Percentiles rank a stretch among this genome's conserved stretches.
phyloP scores from a whole-genome alignment of 2,329 filamentous ascomycete species.

The Camillea tinctor region DNA sequence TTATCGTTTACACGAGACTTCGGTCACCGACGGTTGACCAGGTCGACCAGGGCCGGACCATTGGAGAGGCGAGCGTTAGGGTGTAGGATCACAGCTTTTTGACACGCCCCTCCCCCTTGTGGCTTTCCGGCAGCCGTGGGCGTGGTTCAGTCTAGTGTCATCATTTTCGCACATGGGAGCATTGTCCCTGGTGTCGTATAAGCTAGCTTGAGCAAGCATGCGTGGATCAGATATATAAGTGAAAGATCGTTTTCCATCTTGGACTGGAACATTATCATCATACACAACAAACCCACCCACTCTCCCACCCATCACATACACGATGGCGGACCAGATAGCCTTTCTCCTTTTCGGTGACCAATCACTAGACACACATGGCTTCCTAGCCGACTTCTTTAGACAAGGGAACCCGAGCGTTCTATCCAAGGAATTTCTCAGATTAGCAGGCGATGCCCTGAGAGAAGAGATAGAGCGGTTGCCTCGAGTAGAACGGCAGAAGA shows the following conservation, averaged over 20 bases:
- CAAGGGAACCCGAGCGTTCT: constrained; percentile 48
- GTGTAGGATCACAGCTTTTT: constrained; percentile 20
- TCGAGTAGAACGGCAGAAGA: constrained; percentile 52
- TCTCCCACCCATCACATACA: constrained; percentile 25
- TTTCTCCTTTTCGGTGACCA: constrained; percentile 71
- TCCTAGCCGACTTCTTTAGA: constrained; percentile 55
- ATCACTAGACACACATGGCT: constrained; percentile 64
- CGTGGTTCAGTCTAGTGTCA: constrained; percentile 8
- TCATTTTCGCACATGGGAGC: constrained; percentile 20
- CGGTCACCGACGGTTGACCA: constrained; percentile 43
- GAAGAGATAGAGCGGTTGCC: constrained; percentile 59
- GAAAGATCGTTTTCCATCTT: constrained; percentile 18
- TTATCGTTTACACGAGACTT: constrained; percentile 38
- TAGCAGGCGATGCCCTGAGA: constrained; percentile 55
- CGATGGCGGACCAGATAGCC: constrained; percentile 47
- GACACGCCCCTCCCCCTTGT: constrained; percentile 14
- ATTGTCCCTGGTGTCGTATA: constrained; percentile 27
- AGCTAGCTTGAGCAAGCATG: constrained; percentile 13
- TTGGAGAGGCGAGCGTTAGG: constrained; percentile 23
- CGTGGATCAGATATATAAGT: constrained; percentile 30
- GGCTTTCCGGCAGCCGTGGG: background rate
- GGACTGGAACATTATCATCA: constrained; percentile 14
- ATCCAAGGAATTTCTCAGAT: constrained; percentile 61
- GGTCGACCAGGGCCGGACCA: constrained; percentile 37
- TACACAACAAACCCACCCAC: constrained; percentile 21